Evolutionary conservation across 176 grass and related monocot genomes (phyloP).

Genomic region (Miscanthus lutarioriparius): DNA sequence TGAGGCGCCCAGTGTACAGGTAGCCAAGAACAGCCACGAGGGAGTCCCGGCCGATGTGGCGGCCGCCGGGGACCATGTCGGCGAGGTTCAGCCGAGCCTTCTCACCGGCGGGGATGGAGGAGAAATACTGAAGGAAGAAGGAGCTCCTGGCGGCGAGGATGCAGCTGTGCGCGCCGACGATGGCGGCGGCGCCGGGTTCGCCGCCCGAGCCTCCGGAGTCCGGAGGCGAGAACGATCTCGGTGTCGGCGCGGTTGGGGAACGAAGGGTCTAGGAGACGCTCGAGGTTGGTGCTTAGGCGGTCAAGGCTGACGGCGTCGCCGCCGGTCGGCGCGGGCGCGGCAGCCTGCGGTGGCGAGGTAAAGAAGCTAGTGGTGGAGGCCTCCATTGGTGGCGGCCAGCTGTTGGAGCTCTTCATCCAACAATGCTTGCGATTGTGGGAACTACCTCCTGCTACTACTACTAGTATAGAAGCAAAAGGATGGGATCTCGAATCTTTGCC

Average conservation of each 20-base stretch:
- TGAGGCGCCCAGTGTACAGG: conserved; percentile 55
- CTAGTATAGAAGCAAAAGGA: too few species aligned
- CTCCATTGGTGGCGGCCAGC: too few species aligned
- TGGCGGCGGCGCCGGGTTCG: neutral
- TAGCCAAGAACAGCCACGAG: conserved; percentile 46
- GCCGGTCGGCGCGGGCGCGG: neutral
- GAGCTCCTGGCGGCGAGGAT: conserved; percentile 62
- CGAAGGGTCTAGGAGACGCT: conserved; percentile 49
- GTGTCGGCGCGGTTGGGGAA: conserved; percentile 57
- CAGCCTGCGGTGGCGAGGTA: neutral
- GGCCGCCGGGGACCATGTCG: conserved; percentile 33
- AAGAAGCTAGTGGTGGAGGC: too few species aligned
- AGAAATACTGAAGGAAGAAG: conserved; percentile 45
- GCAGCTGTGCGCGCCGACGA: conserved; percentile 53
- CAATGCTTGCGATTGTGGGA: too few species aligned
- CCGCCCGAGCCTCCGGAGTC: neutral
- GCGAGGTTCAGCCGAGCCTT: conserved; percentile 39
- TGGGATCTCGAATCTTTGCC: too few species aligned
- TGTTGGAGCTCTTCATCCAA: neutral
- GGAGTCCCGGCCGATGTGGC: conserved; percentile 48
- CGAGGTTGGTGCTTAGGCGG: conserved; percentile 54
- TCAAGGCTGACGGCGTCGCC: conserved; percentile 44
- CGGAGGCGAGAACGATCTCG: conserved; percentile 48
- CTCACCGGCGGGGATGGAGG: conserved; percentile 28
- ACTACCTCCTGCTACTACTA: too few species aligned